A percentile compares a stretch with the other conserved stretches of the same genome.
phyloP scores from a whole-genome alignment of 129 eudicot genomes.

The Flaveria brownii region DNA sequence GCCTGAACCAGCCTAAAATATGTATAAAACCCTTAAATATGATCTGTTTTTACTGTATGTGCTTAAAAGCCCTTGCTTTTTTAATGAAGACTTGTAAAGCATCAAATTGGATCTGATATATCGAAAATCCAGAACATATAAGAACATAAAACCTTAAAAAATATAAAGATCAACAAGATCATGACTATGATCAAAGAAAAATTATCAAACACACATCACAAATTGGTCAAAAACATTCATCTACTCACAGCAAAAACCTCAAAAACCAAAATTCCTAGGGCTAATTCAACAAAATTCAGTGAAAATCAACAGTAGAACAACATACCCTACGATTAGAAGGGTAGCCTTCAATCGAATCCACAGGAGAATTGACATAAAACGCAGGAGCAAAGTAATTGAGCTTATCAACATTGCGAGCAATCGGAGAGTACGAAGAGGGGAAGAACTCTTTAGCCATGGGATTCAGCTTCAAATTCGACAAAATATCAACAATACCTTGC shows the following conservation, averaged over 20 bases:
- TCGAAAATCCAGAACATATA: not conserved
- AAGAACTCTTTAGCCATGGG: conserved; percentile 93
- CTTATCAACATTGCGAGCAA: conserved; percentile 49
- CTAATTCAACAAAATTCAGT: conserved; percentile 11
- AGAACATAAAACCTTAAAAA: conserved; percentile 12
- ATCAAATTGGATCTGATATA: not conserved
- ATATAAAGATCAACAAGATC: not conserved
- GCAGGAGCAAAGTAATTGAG: conserved; percentile 48
- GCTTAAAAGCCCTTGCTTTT: too few relatives aligned
- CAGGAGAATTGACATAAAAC: conserved; percentile 37
- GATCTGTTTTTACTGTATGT: too few relatives aligned
- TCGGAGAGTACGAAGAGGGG: conserved; percentile 58
- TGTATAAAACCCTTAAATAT: too few relatives aligned
- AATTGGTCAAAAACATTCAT: not conserved
- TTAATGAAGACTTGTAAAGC: not conserved
- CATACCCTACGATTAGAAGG: conserved; percentile 75
- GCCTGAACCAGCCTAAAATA: too few relatives aligned
- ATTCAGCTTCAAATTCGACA: conserved; percentile 79
- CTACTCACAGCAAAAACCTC: conserved; percentile 11
- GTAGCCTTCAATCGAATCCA: conserved; percentile 41
- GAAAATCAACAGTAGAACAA: not conserved
- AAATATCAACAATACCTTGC: conserved; percentile 67
- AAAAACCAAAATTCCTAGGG: not conserved
- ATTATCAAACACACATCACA: not conserved
- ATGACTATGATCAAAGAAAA: not conserved